These are phyloP conservation scores for Saturnispora bothae DNA, from an alignment of 805 yeast genomes.

Conservation along the genomic window DNA sequence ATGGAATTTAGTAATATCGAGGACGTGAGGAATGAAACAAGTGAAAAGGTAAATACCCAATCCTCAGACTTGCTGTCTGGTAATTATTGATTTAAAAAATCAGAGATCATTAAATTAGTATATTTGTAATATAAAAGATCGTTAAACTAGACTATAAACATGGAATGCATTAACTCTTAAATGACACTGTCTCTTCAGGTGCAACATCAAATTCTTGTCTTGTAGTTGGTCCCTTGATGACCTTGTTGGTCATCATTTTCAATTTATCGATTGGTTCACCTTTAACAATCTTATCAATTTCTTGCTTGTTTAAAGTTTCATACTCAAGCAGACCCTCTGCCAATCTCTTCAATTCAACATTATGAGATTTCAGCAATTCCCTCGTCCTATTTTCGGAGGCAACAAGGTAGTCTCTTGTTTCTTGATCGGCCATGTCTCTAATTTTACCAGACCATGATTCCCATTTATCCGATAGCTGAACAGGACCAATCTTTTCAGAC, in stretches of 20 bases:
- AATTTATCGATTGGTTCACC: constrained; percentile 69
- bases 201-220: constrained; percentile 27
- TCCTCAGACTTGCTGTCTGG: too few species aligned
- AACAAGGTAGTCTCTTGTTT: constrained; percentile 66
- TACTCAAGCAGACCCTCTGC: constrained; percentile 92
- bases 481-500: constrained; percentile 91
- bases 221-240: constrained; percentile 38
- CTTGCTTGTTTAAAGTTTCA: constrained; percentile 87
- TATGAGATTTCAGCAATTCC: constrained; percentile 46
- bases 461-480: constrained; percentile 83
- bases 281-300: constrained; percentile 73
- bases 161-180: background rate
- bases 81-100: too few species aligned
- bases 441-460: constrained; percentile 87
- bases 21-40: too few species aligned
- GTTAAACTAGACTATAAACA: constrained; percentile 1
- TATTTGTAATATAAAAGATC: background rate
- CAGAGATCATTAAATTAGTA: too few species aligned
- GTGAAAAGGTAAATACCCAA: too few species aligned
- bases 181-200: constrained; percentile 22
- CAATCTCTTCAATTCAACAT: constrained; percentile 66
- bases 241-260: constrained; percentile 64
- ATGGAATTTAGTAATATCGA: constrained; percentile 11
- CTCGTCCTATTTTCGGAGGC: constrained; percentile 76
- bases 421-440: constrained; percentile 85